These are phyloP conservation scores for Phytophthora cactorum DNA, from an alignment of 352 stramenopile genomes.

Conservation along the genomic window DNA sequence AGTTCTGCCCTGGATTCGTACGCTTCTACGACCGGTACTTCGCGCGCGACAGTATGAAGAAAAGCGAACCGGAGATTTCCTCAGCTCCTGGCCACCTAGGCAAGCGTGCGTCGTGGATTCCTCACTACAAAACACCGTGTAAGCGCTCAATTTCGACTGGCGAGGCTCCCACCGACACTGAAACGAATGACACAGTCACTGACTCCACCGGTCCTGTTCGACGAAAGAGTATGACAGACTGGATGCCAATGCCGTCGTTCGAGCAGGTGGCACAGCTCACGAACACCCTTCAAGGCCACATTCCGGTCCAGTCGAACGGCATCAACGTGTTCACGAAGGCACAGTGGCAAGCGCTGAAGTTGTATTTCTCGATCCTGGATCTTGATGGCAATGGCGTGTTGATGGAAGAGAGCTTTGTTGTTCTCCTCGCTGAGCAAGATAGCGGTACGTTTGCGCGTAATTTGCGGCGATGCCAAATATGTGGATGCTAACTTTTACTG, in stretches of 20 bases:
- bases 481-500: conserved; percentile 6
- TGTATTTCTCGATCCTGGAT: conserved; percentile 78
- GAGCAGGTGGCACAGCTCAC: conserved; percentile 42
- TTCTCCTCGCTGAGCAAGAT: conserved; percentile 83
- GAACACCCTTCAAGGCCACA: conserved; percentile 39
- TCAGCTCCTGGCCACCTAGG: conserved; percentile 21
- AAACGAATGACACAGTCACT: conserved; percentile 31
- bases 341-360: conserved; percentile 81
- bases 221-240: conserved; percentile 52
- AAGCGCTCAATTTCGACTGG: conserved; percentile 43
- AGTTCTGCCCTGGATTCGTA: conserved; percentile 73
- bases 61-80: conserved; percentile 27
- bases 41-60: conserved; percentile 26
- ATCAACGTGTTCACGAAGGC: conserved; percentile 70
- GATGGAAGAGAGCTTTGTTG: conserved; percentile 83
- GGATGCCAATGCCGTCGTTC: conserved; percentile 41
- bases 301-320: conserved; percentile 30
- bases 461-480: not conserved
- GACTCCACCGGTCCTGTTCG: conserved; percentile 31
- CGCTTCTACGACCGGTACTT: conserved; percentile 78
- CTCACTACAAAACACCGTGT: conserved; percentile 28
- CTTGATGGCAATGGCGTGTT: conserved; percentile 71
- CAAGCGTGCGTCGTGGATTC: conserved; percentile 32
- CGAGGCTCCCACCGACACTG: conserved; percentile 26
- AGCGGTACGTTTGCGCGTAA: conserved; percentile 51